Conservation (phyloP, 1,139 yeast genomes). For the Chernovozyma aurita region DNA sequence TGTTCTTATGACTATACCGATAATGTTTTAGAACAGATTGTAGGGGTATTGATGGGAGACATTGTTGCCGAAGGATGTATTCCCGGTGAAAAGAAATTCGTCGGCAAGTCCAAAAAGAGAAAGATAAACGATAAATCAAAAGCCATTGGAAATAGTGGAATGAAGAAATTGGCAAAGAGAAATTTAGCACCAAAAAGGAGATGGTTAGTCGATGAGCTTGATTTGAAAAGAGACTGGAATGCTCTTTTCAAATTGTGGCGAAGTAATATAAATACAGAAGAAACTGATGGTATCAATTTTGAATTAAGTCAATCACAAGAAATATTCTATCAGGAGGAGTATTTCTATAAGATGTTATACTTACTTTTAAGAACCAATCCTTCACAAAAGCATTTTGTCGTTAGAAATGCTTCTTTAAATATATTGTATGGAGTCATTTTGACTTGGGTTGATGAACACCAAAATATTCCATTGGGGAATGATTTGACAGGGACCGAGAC, state of each 20-base stretch:
- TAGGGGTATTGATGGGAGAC: conserved; percentile 53
- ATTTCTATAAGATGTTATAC: conserved; percentile 28
- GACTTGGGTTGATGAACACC: conserved; percentile 46
- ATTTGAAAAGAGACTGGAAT: conserved; percentile 47
- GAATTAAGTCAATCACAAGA: conserved; percentile 10
- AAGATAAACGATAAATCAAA: conserved; percentile 7
- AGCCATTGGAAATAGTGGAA: conserved; percentile 10
- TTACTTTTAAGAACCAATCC: conserved; percentile 25
- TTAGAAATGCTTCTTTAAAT: conserved; percentile 55
- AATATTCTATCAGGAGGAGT: conserved; percentile 24
- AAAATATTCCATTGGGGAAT: conserved; percentile 10
- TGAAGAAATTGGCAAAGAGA: conserved; percentile 7
- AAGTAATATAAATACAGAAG: conserved; percentile 21
- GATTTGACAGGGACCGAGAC: neutral
- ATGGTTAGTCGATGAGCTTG: conserved; percentile 63
- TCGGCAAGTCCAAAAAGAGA: conserved; percentile 22
- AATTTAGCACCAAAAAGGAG: conserved; percentile 32
- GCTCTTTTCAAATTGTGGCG: conserved; percentile 43
- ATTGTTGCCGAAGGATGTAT: conserved; percentile 50
- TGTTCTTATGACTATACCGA: conserved; percentile 62
- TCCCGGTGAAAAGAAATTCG: conserved; percentile 48
- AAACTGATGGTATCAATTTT: conserved; percentile 5
- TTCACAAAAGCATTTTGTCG: conserved; percentile 51
- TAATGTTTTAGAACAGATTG: conserved; percentile 47
- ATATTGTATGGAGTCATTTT: conserved; percentile 54